phyloP scores from a whole-genome alignment of 768 basidiomycete species.

The Boletus fagicola region DNA sequence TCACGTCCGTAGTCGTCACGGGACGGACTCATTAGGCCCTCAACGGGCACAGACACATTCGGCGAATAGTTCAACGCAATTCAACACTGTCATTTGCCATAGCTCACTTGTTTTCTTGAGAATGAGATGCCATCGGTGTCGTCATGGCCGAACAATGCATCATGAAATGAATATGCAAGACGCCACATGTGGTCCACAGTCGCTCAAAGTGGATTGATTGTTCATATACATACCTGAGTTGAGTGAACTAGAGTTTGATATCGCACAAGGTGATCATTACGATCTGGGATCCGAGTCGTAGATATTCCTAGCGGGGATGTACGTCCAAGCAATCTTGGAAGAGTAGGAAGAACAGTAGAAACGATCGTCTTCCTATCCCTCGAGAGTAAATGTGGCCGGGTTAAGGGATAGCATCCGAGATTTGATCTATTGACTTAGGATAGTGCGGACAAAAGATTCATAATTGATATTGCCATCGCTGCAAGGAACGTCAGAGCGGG shows the following conservation, averaged over 20 bases:
- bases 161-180: background rate
- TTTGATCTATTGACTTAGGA: slow-evolving; percentile 71
- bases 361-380: background rate
- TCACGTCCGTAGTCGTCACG: slow-evolving; percentile 4
- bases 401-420: background rate
- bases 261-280: background rate
- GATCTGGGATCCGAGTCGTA: background rate
- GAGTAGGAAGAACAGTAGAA: background rate
- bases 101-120: background rate
- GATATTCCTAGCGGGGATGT: background rate
- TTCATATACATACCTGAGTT: background rate
- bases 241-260: background rate
- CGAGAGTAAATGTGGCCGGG: background rate
- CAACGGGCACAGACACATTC: slow-evolving; percentile 11
- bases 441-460: slow-evolving; percentile 93
- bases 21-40: slow-evolving; percentile 3
- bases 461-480: slow-evolving; percentile 98
- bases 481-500: slow-evolving; percentile 6
- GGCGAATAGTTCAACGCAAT: background rate
- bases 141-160: background rate
- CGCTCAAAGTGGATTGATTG: background rate
- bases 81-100: background rate
- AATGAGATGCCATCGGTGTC: background rate
- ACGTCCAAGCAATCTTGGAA: background rate
- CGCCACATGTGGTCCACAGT: background rate